These are phyloP conservation scores for Podospora bellae-mahoneyi DNA, from an alignment of 495 filamentous ascomycete species.

Conservation along the genomic window DNA sequence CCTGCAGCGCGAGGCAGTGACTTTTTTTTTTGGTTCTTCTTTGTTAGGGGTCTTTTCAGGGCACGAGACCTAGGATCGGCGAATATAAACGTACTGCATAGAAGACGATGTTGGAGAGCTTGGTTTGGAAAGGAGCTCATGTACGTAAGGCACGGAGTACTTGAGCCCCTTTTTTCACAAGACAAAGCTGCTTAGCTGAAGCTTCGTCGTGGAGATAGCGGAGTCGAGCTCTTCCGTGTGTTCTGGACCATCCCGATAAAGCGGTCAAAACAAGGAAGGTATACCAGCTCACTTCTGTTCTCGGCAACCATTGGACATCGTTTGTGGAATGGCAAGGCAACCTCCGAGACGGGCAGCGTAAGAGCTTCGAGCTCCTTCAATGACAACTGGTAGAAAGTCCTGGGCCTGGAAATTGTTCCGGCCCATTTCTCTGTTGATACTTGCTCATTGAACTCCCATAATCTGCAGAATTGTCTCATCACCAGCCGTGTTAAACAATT, in stretches of 20 bases:
- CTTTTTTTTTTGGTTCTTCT: background rate
- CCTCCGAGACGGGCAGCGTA: background rate
- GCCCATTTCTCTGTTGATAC: background rate
- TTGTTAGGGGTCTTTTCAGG: background rate
- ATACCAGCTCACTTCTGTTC: background rate
- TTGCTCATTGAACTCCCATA: background rate
- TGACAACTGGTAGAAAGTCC: background rate
- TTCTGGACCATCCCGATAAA: background rate
- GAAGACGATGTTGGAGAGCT: background rate
- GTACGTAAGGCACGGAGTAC: background rate
- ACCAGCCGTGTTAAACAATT: background rate
- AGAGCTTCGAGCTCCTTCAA: background rate
- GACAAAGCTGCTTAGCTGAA: background rate
- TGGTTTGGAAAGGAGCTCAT: background rate
- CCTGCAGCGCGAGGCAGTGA: background rate
- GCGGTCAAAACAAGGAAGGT: slow-evolving; percentile 1
- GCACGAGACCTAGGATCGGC: background rate
- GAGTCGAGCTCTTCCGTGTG: background rate
- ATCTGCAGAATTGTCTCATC: background rate
- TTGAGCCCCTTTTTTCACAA: background rate
- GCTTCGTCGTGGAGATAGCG: background rate
- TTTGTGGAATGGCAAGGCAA: background rate
- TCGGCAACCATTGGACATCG: background rate
- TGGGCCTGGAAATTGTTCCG: too few species aligned
- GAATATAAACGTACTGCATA: background rate